Evolutionary conservation across 805 yeast species (phyloP).

Genomic region (Brettanomyces custersianus): DNA sequence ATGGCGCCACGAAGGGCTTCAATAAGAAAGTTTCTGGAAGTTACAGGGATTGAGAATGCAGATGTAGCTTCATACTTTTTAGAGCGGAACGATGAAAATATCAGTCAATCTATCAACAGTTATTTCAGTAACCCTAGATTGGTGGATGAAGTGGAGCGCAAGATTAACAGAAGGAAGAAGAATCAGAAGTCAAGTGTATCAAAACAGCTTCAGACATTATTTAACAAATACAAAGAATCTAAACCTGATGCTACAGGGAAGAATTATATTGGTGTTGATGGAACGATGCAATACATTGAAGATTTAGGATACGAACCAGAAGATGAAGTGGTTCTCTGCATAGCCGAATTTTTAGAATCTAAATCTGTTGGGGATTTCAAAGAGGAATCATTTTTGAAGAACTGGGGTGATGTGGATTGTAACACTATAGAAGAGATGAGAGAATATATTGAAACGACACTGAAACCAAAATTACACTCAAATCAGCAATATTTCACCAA

Average conservation of each 20-base stretch:
- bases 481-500: slow-evolving; percentile 38
- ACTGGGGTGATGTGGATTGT: slow-evolving; percentile 41
- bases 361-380: slow-evolving; percentile 59
- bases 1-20: slow-evolving; percentile 11
- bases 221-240: slow-evolving; percentile 23
- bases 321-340: slow-evolving; percentile 57
- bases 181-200: slow-evolving; percentile 1
- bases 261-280: slow-evolving; percentile 59
- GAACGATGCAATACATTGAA: slow-evolving; percentile 58
- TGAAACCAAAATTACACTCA: slow-evolving; percentile 25
- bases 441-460: slow-evolving; percentile 18
- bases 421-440: slow-evolving; percentile 40
- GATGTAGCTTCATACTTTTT: slow-evolving; percentile 31
- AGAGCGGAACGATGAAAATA: slow-evolving; percentile 12
- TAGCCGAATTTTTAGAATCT: slow-evolving; percentile 61
- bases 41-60: slow-evolving; percentile 29
- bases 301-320: slow-evolving; percentile 70
- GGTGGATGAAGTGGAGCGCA: slow-evolving; percentile 6
- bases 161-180: slow-evolving; percentile 1
- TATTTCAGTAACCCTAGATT: slow-evolving; percentile 14
- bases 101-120: slow-evolving; percentile 18
- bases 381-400: slow-evolving; percentile 38
- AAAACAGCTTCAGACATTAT: slow-evolving; percentile 23
- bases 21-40: slow-evolving; percentile 27
- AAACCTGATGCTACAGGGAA: slow-evolving; percentile 17